Conservation (phyloP, 2,329 filamentous ascomycete species). For the Colletotrichum coccodes region DNA sequence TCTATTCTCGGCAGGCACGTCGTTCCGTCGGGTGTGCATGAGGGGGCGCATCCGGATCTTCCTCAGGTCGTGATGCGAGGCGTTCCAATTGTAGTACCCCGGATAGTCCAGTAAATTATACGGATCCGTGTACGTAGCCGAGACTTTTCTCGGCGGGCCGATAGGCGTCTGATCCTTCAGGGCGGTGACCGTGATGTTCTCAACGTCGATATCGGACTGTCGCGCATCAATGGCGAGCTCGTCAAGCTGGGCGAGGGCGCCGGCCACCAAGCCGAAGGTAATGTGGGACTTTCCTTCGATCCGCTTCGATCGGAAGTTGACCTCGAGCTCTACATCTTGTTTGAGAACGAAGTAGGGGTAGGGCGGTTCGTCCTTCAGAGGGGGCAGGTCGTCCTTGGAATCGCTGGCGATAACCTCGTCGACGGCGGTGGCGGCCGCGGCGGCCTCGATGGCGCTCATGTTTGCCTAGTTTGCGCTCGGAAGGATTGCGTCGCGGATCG, state of each 20-base stretch:
- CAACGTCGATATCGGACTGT: constrained; percentile 67
- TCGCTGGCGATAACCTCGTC: constrained; percentile 29
- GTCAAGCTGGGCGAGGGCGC: constrained; percentile 61
- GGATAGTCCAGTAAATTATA: constrained; percentile 74
- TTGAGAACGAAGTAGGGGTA: constrained; percentile 71
- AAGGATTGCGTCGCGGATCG: constrained; percentile 3
- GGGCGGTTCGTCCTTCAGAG: constrained; percentile 47
- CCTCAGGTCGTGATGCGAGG: constrained; percentile 81
- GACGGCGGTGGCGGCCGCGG: constrained; percentile 22
- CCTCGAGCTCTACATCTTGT: constrained; percentile 89
- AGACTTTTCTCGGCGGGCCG: constrained; percentile 47
- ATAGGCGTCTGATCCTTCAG: constrained; percentile 37
- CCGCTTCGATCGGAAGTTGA: constrained; percentile 82
- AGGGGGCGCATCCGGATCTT: constrained; percentile 72
- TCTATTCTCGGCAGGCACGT: constrained; percentile 65
- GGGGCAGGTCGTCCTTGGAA: constrained; percentile 44
- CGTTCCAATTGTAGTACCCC: constrained; percentile 67
- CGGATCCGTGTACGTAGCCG: constrained; percentile 67
- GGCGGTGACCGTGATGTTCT: constrained; percentile 63
- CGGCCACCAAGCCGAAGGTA: constrained; percentile 72
- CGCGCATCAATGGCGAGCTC: constrained; percentile 70
- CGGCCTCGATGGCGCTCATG: constrained; percentile 29
- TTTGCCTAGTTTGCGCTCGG: constrained; percentile 25
- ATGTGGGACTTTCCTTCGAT: constrained; percentile 85
- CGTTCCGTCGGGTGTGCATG: constrained; percentile 60